These are phyloP conservation scores for Fusarium xylarioides DNA, from an alignment of 2,329 filamentous ascomycete species.

Conservation along the genomic window DNA sequence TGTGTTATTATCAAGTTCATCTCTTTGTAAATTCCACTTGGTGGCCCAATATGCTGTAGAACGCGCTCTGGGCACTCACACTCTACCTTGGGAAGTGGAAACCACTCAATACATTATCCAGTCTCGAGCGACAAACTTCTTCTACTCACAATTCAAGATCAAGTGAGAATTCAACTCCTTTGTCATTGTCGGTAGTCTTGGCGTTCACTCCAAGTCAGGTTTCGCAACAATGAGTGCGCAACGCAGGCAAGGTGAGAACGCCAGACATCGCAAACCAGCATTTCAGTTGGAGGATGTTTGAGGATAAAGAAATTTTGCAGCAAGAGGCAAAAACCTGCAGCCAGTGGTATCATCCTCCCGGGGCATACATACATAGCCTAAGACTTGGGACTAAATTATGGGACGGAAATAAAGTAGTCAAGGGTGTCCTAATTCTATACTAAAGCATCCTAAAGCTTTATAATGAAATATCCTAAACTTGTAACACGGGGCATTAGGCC, in stretches of 20 bases:
- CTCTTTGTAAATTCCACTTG: not conserved
- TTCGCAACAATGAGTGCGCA: not conserved
- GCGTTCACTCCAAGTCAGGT: not conserved
- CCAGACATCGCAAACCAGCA: not conserved
- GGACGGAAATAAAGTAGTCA: too few species aligned
- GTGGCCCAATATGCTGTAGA: too few species aligned
- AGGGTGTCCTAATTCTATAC: too few species aligned
- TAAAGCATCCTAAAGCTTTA: too few species aligned
- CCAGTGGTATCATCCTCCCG: not conserved
- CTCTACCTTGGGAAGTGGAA: not conserved
- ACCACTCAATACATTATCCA: not conserved
- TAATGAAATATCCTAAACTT: too few species aligned
- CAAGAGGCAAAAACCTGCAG: not conserved
- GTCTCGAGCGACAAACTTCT: not conserved
- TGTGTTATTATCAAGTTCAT: not conserved
- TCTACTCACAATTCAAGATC: not conserved
- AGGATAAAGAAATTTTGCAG: not conserved
- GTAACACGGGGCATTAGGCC: not conserved
- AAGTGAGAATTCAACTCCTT: not conserved
- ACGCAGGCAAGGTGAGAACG: not conserved
- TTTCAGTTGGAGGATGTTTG: not conserved
- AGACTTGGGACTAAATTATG: too few species aligned
- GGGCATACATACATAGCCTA: too few species aligned
- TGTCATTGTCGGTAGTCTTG: not conserved
- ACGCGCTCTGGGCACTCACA: not conserved